Conservation (phyloP, 2,329 filamentous ascomycete genomes). For the Aspergillus sp. region DNA sequence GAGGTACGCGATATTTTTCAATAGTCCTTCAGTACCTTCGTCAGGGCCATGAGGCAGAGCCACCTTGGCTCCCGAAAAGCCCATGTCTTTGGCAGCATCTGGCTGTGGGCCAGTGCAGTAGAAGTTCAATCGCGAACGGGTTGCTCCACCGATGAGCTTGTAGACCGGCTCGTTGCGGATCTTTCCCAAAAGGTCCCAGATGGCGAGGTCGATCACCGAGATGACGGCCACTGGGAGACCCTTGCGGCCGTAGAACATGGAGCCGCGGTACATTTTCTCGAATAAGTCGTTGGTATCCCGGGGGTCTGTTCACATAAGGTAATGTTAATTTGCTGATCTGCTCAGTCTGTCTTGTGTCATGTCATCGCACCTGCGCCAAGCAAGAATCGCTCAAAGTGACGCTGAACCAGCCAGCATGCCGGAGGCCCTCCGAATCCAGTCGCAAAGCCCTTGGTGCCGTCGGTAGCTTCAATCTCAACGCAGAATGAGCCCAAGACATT, state of each 20-base stretch:
- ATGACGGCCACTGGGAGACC: slow-evolving; percentile 84
- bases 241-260: slow-evolving; percentile 95
- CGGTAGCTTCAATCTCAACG: slow-evolving; percentile 76
- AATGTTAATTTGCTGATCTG: background rate
- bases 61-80: slow-evolving; percentile 86
- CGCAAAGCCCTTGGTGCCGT: slow-evolving; percentile 89
- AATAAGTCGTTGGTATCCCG: slow-evolving; percentile 86
- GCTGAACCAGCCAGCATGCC: slow-evolving; percentile 85
- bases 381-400: slow-evolving; percentile 89
- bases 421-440: slow-evolving; percentile 91
- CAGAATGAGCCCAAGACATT: slow-evolving; percentile 90
- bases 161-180: slow-evolving; percentile 88
- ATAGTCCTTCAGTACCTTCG: slow-evolving; percentile 70
- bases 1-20: slow-evolving; percentile 85
- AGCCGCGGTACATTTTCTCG: slow-evolving; percentile 92
- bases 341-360: background rate
- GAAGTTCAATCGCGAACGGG: slow-evolving; percentile 72
- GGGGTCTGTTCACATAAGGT: slow-evolving; percentile 51
- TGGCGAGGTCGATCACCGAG: slow-evolving; percentile 83
- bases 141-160: slow-evolving; percentile 87
- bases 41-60: slow-evolving; percentile 83
- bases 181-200: slow-evolving; percentile 91
- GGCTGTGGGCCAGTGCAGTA: slow-evolving; percentile 93
- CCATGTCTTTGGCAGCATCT: slow-evolving; percentile 69
- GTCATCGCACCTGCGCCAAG: slow-evolving; percentile 57